Evolutionary conservation across 306 rosid species (phyloP), one percentile per base, ranked within the genome.

Genomic region (Herpetospermum pedunculosum): DNA sequence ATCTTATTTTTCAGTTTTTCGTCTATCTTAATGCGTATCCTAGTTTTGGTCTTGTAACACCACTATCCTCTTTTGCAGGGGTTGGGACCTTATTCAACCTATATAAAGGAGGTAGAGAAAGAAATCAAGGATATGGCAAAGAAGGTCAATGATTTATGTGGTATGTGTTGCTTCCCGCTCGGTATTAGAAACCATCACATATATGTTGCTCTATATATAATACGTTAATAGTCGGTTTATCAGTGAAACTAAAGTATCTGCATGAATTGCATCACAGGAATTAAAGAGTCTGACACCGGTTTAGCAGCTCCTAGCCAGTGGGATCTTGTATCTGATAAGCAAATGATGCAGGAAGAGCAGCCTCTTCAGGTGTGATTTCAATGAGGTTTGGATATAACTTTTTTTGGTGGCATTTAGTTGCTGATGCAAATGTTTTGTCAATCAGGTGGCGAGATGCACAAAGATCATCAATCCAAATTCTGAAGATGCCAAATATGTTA

Each of bases 311-410:
- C 99, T 55, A 95, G 99, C 81, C 99, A 95, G 79, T 95, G 97
- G 96, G 99, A 95, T 88, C 99, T 92, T 78, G 97, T 95, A 69
- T 95, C 99, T 38, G 99, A 95, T 81, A 95, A 95, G 88, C 99
- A 95, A 67, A 91, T 95, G 99, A 95, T 95, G 99, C 99, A 95
- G 83, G 99, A 95, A 83, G 99, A 95, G 89, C 97, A 95, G 80
- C 99, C 99, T 58, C 97, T 95, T 78, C 99, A 95, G 96, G 99
- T 91, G 50, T 50, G 26, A 15, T 72, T 76, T 52, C 8, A 23
- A 8, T 32, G 28, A 13, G 69, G 3, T 75, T 65, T 59, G 48
- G 25, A 48, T 50, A 28, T 18, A 11, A 16, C 53, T 73, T 69
- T 3, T 41, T 74, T 37, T 38, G 26, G 37, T 9, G 63, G 55